phyloP scores from a whole-genome alignment of 2,329 filamentous ascomycete genomes.

The Chrysoporthe deuterocubensis region DNA sequence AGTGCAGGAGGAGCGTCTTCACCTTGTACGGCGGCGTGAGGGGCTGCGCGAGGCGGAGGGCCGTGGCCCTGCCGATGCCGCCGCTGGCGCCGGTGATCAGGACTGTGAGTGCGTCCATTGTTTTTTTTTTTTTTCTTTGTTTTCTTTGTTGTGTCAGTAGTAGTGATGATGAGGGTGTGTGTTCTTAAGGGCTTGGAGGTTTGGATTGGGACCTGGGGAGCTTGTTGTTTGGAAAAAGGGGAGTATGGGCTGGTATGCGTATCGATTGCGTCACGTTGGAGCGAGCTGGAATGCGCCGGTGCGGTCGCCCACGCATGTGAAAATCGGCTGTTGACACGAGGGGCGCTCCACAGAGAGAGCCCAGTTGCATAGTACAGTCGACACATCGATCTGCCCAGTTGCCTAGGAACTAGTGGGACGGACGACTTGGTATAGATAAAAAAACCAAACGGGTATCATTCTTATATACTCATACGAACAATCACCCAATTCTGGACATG shows the following conservation, averaged over 20 bases:
- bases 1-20: slow-evolving; percentile 22
- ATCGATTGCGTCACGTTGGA: background rate
- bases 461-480: slow-evolving; percentile 12
- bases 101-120: slow-evolving; percentile 12
- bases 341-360: background rate
- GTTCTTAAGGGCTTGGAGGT: background rate
- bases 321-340: background rate
- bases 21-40: slow-evolving; percentile 14
- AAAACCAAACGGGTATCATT: slow-evolving; percentile 21
- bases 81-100: slow-evolving; percentile 26
- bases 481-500: background rate
- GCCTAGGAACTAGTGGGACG: background rate
- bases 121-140: background rate
- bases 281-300: background rate
- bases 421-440: background rate
- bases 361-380: background rate
- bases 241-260: too few relatives aligned
- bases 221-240: too few relatives aligned
- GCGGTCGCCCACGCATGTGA: background rate
- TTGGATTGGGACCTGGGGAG: background rate
- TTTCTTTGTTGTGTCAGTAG: background rate
- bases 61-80: slow-evolving; percentile 24
- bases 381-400: background rate
- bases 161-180: background rate
- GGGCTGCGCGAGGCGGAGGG: slow-evolving; percentile 22